phyloP scores from a whole-genome alignment of 495 filamentous ascomycete species.

The Tuber umbilicatum region DNA sequence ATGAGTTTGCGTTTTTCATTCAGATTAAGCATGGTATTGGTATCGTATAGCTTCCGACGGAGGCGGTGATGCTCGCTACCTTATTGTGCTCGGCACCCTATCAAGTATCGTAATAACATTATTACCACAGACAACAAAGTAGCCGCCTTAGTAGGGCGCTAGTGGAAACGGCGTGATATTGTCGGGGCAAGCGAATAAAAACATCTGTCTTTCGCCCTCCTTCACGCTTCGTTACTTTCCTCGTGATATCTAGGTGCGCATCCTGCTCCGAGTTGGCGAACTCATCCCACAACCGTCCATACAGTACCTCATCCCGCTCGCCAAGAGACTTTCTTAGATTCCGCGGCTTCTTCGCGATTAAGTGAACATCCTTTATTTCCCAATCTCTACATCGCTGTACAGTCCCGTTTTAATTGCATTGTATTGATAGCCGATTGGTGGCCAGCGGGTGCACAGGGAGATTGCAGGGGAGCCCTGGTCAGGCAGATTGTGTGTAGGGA shows the following conservation, averaged over 20 bases:
- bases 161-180: neutral
- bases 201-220: neutral
- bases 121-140: no score
- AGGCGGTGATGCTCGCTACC: neutral
- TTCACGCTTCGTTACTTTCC: conserved; percentile 9
- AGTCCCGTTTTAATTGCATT: conserved; percentile 53
- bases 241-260: neutral
- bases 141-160: no score
- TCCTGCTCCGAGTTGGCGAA: conserved; percentile 38
- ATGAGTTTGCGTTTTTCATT: neutral
- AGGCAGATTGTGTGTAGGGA: conserved; percentile 47
- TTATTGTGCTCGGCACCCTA: neutral
- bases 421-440: conserved; percentile 47
- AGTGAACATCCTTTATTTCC: no score
- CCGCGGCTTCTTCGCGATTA: no score
- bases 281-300: conserved; percentile 49
- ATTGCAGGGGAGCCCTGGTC: conserved; percentile 52
- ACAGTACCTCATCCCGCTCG: no score
- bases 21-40: neutral
- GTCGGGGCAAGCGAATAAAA: neutral
- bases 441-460: conserved; percentile 48
- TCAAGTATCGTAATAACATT: neutral
- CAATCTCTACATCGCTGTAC: no score
- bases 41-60: neutral
- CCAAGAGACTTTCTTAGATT: no score